Conservation (phyloP, 2,329 filamentous ascomycete genomes). For the Aspergillus sp. region DNA sequence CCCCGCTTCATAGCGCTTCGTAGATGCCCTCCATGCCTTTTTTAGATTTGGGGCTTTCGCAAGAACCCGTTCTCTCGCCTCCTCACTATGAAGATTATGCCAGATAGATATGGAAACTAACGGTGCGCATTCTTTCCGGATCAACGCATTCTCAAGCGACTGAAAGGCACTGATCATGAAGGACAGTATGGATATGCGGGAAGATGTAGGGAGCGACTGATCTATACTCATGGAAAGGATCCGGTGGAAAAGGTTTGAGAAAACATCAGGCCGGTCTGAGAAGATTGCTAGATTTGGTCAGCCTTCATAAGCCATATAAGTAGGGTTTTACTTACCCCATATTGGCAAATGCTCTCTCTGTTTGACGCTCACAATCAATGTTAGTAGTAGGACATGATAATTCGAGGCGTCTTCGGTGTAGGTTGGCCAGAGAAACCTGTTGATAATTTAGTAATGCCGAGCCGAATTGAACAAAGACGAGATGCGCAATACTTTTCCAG, state of each 20-base stretch:
- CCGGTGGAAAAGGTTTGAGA: conserved; percentile 85
- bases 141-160: conserved; percentile 81
- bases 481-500: conserved; percentile 66
- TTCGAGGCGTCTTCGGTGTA: conserved; percentile 88
- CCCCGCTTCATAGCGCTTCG: conserved; percentile 81
- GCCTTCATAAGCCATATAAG: conserved; percentile 9
- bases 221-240: conserved; percentile 84
- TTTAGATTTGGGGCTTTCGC: conserved; percentile 71
- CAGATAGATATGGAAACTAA: conserved; percentile 93
- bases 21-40: conserved; percentile 87
- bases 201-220: conserved; percentile 60
- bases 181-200: conserved; percentile 79
- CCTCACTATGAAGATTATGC: conserved; percentile 84
- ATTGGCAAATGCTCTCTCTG: conserved; percentile 80
- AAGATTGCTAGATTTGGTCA: conserved; percentile 64
- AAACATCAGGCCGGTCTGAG: conserved; percentile 72
- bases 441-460: conserved; percentile 20
- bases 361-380: conserved; percentile 84
- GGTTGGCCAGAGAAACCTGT: conserved; percentile 88
- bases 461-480: neutral
- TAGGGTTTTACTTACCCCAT: conserved; percentile 66
- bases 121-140: conserved; percentile 94
- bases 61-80: conserved; percentile 69
- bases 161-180: conserved; percentile 93
- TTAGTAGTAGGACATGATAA: conserved; percentile 84